Evolutionary conservation across 352 stramenopile species (phyloP), one percentile per base, ranked within the genome.

Genomic region (Phytophthora europaea): DNA sequence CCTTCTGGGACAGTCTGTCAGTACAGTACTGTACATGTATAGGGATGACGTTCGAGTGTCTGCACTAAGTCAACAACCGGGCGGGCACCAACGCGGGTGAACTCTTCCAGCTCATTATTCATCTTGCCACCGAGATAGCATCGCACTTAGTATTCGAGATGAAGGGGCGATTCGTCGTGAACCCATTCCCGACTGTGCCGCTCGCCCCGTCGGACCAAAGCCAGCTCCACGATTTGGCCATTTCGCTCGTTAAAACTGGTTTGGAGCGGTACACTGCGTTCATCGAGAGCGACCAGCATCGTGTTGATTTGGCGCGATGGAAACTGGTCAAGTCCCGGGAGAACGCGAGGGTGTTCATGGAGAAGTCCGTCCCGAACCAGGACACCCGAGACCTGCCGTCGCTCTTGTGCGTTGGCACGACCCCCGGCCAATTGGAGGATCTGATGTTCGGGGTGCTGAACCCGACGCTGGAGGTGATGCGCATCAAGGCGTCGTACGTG

Each of bases 401-500:
- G 9, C 45, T 83, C 22, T 47, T 80, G 56, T 75, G 65, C 28
- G 61, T 76, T 0, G 77, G 77, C 18, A 80, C 74, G 3, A 56
- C 70, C 0, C 28, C 36, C 3, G 77, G 70, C 9, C 54, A 72
- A 20, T 64, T 84, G 3, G 74, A 82, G 23, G 77, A 84, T 56
- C 13, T 65, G 1, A 82, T 84, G 74, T 76, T 82, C 31, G 77
- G 77, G 0, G 61, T 79, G 2, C 55, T 79, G 28, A 80, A 75
- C n/a, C 77, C 77, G 31, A 84, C 64, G 4, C 22, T 72, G 8
- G 68, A 80, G 22, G 67, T 74, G 13, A 76, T 78, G 73, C 43
- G 71, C n/a, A 74, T 82, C 54, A 79, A 76, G 26, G 61, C 73
- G 2, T 80, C 73, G 13, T 84, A 90, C 53, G 67, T 84, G 15